These are phyloP conservation scores for Monosporascus sp. DNA, from an alignment of 2,329 filamentous ascomycete genomes.

Conservation along the genomic window DNA sequence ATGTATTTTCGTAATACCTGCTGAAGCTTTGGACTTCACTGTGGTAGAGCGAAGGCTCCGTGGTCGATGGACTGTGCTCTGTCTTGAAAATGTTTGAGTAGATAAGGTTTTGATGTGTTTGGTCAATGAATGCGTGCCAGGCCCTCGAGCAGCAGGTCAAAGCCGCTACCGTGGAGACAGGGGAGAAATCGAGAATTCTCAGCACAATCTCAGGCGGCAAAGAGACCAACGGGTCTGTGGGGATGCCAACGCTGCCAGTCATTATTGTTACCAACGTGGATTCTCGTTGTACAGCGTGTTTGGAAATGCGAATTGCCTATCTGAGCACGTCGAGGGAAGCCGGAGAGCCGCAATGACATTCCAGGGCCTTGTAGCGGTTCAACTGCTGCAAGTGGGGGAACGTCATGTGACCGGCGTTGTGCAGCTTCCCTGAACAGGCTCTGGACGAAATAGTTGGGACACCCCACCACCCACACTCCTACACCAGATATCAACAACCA, in stretches of 20 bases:
- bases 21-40: constrained; percentile 22
- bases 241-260: neutral
- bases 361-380: too few species aligned
- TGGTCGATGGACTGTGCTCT: constrained; percentile 1
- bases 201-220: constrained; percentile 18
- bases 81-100: constrained; percentile 6
- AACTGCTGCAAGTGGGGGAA: too few species aligned
- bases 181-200: constrained; percentile 14
- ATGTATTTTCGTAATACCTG: constrained; percentile 26
- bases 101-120: constrained; percentile 13
- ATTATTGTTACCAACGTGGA: neutral
- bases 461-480: too few species aligned
- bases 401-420: too few species aligned
- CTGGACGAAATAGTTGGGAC: too few species aligned
- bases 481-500: too few species aligned
- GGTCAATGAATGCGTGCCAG: constrained; percentile 18
- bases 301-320: too few species aligned
- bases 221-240: constrained; percentile 9
- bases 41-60: neutral
- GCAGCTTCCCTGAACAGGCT: too few species aligned
- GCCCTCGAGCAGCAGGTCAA: constrained; percentile 9
- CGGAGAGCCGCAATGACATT: too few species aligned
- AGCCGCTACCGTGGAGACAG: constrained; percentile 6
- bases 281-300: too few species aligned
- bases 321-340: too few species aligned